These are phyloP conservation scores for Myotisia sp. DNA, from an alignment of 2,329 filamentous ascomycete genomes.

Conservation along the genomic window DNA sequence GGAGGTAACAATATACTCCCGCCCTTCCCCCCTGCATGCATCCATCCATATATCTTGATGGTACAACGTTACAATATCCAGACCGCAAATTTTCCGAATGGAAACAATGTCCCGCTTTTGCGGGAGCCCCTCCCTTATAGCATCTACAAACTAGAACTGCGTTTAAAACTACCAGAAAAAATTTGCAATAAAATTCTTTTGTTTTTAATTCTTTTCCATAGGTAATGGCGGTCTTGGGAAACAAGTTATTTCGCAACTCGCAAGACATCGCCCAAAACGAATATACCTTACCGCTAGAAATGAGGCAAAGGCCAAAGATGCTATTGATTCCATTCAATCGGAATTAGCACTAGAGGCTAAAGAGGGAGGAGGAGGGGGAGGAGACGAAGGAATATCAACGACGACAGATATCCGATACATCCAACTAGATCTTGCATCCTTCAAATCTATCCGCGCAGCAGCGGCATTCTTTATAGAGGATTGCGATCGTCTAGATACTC, in stretches of 20 bases:
- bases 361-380: not conserved
- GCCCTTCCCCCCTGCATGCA: not conserved
- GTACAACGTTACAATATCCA: too few species aligned
- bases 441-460: slow-evolving; percentile 34
- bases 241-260: slow-evolving; percentile 35
- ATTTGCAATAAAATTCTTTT: too few species aligned
- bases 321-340: slow-evolving; percentile 31
- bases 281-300: slow-evolving; percentile 43
- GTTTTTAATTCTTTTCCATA: too few species aligned
- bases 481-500: slow-evolving; percentile 30
- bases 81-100: too few species aligned
- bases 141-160: too few species aligned
- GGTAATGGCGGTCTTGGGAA: slow-evolving; percentile 35
- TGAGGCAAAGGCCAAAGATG: slow-evolving; percentile 28
- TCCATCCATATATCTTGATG: not conserved
- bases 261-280: slow-evolving; percentile 37
- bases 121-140: too few species aligned
- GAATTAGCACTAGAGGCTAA: slow-evolving; percentile 12
- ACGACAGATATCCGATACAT: slow-evolving; percentile 32
- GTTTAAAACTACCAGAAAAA: too few species aligned
- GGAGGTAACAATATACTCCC: slow-evolving; percentile 27
- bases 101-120: too few species aligned
- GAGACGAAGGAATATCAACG: not conserved
- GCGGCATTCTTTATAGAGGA: slow-evolving; percentile 29
- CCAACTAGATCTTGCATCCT: slow-evolving; percentile 37